These are phyloP conservation scores for Colletotrichum caudatum DNA, from an alignment of 2,329 filamentous ascomycete genomes.

Conservation along the genomic window DNA sequence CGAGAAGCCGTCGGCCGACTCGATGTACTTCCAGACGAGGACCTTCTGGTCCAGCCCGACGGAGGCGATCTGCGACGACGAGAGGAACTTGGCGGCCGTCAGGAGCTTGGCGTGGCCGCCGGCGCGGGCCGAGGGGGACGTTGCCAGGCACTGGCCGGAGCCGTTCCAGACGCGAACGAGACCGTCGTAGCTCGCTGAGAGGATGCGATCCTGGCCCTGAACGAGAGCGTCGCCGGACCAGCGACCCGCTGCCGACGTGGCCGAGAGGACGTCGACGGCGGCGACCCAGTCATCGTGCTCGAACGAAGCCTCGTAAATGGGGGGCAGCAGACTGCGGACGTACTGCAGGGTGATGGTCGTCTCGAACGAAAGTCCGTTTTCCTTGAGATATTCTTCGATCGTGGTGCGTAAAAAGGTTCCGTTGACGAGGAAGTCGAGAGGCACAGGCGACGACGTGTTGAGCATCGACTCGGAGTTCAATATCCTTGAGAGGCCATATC, in stretches of 20 bases:
- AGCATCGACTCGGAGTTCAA: constrained; percentile 80
- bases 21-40: constrained; percentile 88
- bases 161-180: constrained; percentile 89
- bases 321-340: constrained; percentile 89
- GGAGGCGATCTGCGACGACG: constrained; percentile 82
- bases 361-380: constrained; percentile 90
- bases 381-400: constrained; percentile 88
- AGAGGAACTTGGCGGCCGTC: constrained; percentile 87
- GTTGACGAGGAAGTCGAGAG: constrained; percentile 96
- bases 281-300: constrained; percentile 99
- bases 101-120: constrained; percentile 82
- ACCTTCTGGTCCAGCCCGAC: constrained; percentile 87
- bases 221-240: constrained; percentile 65
- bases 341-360: constrained; percentile 91
- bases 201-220: constrained; percentile 75
- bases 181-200: constrained; percentile 96
- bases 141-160: constrained; percentile 86
- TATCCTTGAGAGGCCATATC: constrained; percentile 77
- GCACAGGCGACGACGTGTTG: constrained; percentile 73
- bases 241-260: constrained; percentile 69
- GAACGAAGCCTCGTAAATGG: constrained; percentile 89
- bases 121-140: constrained; percentile 73
- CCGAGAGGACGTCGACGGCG: constrained; percentile 83
- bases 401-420: constrained; percentile 91
- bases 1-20: constrained; percentile 70